Conservation (phyloP, 78 protist genomes). For the Dictyostelium purpureum region DNA sequence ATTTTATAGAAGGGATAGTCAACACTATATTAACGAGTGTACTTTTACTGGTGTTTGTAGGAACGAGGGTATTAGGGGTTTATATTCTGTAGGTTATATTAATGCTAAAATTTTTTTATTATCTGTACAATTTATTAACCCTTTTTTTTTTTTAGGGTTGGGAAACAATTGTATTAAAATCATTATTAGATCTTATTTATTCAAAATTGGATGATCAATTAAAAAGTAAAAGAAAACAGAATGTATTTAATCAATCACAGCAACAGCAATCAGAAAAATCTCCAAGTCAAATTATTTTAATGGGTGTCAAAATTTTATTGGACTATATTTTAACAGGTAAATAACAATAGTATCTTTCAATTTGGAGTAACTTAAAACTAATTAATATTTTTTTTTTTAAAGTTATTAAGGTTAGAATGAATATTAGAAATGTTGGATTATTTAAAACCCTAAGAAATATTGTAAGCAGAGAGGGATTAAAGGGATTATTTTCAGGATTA, state of each 20-base stretch:
- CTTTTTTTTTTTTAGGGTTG: conserved; percentile 28
- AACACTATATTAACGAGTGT: conserved; percentile 17
- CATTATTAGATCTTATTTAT: conserved; percentile 23
- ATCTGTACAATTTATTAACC: neutral
- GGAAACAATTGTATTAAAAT: conserved; percentile 50
- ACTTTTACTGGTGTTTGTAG: conserved; percentile 45
- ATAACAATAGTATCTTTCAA: neutral
- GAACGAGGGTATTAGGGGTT: conserved; percentile 55
- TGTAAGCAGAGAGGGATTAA: conserved; percentile 28
- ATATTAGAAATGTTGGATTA: conserved; percentile 74
- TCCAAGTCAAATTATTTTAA: conserved; percentile 40
- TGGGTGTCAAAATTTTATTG: conserved; percentile 48
- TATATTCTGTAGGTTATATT: conserved; percentile 45
- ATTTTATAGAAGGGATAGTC: conserved; percentile 28
- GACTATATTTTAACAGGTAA: conserved; percentile 71
- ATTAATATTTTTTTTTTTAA: neutral
- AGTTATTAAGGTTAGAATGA: conserved; percentile 69
- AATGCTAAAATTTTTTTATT: neutral
- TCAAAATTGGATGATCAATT: conserved; percentile 18
- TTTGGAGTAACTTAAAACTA: no score
- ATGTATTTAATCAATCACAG: neutral
- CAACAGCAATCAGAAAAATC: conserved; percentile 21
- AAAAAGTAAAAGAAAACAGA: neutral
- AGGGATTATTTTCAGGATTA: conserved; percentile 57
- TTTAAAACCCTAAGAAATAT: conserved; percentile 44